These are phyloP conservation scores for Beauveria brongniartii DNA, from an alignment of 2,329 filamentous ascomycete genomes.

Conservation along the genomic window DNA sequence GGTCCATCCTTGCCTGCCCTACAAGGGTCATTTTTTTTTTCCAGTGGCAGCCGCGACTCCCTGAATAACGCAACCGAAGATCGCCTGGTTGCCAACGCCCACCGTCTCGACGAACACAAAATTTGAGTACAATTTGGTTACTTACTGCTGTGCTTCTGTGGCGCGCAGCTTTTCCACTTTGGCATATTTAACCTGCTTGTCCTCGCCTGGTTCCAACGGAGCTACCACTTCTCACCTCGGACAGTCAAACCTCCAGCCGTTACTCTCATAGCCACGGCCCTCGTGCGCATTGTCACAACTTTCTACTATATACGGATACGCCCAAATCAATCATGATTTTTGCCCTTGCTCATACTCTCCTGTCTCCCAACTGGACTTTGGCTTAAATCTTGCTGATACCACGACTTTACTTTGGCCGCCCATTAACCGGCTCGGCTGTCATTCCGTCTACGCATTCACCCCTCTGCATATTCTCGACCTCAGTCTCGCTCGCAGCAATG, in stretches of 20 bases:
- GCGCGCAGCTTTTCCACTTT: background rate
- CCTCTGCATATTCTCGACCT: background rate
- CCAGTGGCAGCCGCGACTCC: background rate
- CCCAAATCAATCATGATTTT: slow-evolving; percentile 8
- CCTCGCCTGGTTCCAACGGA: background rate
- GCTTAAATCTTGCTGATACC: slow-evolving; percentile 12
- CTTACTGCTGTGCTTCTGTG: background rate
- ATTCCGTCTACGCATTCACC: background rate
- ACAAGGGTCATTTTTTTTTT: background rate
- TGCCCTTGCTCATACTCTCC: background rate
- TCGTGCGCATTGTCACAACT: background rate
- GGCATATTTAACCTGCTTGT: background rate
- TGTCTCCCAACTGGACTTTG: slow-evolving; percentile 20
- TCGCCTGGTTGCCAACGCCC: background rate
- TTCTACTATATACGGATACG: background rate
- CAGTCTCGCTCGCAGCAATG: slow-evolving; percentile 17
- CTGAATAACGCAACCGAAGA: background rate
- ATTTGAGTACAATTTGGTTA: background rate
- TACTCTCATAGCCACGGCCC: background rate
- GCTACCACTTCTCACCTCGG: background rate
- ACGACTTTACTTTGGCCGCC: background rate
- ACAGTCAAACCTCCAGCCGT: background rate
- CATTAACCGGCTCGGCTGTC: background rate
- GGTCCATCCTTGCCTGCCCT: background rate
- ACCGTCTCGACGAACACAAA: background rate